Conservation (phyloP, 495 filamentous ascomycete species). For the Tuber borchii region DNA sequence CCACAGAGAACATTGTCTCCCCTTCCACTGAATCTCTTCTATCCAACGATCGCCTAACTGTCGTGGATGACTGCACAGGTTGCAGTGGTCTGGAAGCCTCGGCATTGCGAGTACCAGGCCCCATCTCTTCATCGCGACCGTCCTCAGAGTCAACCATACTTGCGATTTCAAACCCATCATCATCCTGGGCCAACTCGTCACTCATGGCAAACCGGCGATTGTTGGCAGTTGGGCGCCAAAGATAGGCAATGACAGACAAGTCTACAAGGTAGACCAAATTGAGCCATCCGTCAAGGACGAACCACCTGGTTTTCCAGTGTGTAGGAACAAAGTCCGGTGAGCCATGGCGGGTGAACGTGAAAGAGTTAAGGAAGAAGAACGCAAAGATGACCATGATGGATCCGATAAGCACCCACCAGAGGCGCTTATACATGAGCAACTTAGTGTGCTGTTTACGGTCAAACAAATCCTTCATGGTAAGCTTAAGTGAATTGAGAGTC, state of each 20-base stretch:
- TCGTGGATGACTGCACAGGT: constrained; percentile 10
- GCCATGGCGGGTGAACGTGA: constrained; percentile 75
- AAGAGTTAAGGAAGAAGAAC: constrained; percentile 93
- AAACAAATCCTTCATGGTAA: constrained; percentile 89
- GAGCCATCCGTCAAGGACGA: constrained; percentile 94
- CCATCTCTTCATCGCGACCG: constrained; percentile 48
- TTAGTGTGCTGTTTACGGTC: constrained; percentile 93
- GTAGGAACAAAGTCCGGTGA: constrained; percentile 85
- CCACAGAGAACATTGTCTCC: constrained; percentile 42
- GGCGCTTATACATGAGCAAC: constrained; percentile 91
- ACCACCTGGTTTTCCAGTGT: constrained; percentile 96
- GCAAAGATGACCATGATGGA: constrained; percentile 92
- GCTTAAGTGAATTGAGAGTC: constrained; percentile 91
- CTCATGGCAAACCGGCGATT: constrained; percentile 98
- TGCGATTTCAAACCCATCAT: constrained; percentile 95
- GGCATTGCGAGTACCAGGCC: constrained; percentile 15
- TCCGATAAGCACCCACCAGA: constrained; percentile 94
- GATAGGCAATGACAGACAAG: constrained; percentile 84
- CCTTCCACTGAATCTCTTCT: constrained; percentile 31
- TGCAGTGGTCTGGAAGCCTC: constrained; percentile 21
- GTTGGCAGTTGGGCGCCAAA: constrained; percentile 95
- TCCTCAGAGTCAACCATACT: constrained; percentile 75
- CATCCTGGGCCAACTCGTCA: constrained; percentile 97
- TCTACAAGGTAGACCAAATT: constrained; percentile 94
- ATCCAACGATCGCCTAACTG: constrained; percentile 31